These are phyloP conservation scores for Heterobasidion annosum DNA, from an alignment of 1,284 basidiomycete species.

Conservation along the genomic window DNA sequence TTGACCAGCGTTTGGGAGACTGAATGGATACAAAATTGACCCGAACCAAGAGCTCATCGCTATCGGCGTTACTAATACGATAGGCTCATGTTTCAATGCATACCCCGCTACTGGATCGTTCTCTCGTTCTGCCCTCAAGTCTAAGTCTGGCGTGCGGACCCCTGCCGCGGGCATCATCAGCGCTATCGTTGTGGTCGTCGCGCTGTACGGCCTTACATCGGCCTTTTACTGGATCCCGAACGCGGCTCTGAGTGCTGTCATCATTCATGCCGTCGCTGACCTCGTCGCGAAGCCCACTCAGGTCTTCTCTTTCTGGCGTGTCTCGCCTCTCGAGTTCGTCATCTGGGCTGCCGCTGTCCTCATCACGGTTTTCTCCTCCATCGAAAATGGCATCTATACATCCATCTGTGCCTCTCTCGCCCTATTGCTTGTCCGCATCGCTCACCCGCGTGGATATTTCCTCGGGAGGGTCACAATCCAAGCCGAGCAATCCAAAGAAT, in stretches of 20 bases:
- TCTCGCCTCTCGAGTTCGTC: conserved; percentile 88
- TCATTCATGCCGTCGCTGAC: conserved; percentile 94
- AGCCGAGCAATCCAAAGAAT: conserved; percentile 16
- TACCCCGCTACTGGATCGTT: conserved; percentile 98
- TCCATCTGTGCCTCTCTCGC: conserved; percentile 77
- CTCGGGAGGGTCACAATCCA: conserved; percentile 57
- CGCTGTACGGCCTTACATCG: conserved; percentile 86
- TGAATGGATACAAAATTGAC: conserved; percentile 97
- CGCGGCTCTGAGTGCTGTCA: conserved; percentile 81
- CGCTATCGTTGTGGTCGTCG: conserved; percentile 85
- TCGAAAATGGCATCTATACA: conserved; percentile 94
- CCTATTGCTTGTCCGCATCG: conserved; percentile 85
- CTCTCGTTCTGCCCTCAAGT: conserved; percentile 93
- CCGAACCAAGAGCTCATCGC: conserved; percentile 97
- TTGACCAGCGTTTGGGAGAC: conserved; percentile 77
- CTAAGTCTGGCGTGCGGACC: conserved; percentile 94
- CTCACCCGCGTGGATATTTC: conserved; percentile 89
- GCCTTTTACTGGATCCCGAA: conserved; percentile 87
- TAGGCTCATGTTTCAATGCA: conserved; percentile 82
- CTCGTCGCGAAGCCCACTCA: conserved; percentile 84
- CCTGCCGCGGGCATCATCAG: conserved; percentile 87
- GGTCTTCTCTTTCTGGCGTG: conserved; percentile 90
- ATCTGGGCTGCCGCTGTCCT: conserved; percentile 89
- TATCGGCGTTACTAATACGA: conserved; percentile 90
- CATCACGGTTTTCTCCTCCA: conserved; percentile 80